A percentile compares a stretch with the other conserved stretches of the same genome.
Evolutionary conservation across 2,329 filamentous ascomycete species (phyloP).

Genomic region (Cladosporium sp.): DNA sequence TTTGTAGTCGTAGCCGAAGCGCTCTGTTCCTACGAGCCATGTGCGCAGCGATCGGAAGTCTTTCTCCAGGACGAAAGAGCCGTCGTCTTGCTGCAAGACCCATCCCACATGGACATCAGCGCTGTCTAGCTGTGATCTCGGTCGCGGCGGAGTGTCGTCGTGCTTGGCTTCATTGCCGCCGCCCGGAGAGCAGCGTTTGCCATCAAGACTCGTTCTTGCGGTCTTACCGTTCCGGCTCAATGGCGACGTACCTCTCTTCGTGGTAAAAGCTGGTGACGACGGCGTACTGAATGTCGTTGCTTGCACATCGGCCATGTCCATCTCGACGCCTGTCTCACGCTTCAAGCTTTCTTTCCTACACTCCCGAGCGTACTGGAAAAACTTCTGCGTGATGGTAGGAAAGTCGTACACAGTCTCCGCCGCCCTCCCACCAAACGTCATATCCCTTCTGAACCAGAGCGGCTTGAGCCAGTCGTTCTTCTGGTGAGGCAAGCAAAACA

Average conservation of each 20-base stretch:
- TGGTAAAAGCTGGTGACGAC: neutral
- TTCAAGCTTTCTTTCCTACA: neutral
- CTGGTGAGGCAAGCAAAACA: neutral
- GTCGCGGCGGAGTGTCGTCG: neutral
- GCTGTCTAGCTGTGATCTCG: neutral
- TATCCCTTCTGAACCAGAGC: neutral
- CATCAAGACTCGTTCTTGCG: neutral
- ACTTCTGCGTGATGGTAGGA: neutral
- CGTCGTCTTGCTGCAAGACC: neutral
- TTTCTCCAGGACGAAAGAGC: neutral
- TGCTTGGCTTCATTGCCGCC: neutral
- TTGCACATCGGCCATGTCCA: neutral
- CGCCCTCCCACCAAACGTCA: neutral
- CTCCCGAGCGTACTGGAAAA: neutral
- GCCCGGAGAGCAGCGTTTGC: neutral
- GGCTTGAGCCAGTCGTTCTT: neutral
- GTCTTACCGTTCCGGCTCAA: neutral
- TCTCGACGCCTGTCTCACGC: neutral
- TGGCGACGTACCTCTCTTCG: neutral
- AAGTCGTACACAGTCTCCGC: neutral
- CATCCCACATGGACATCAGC: neutral
- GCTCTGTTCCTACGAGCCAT: neutral
- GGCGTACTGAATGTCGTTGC: neutral
- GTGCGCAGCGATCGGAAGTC: slow-evolving; percentile 3
- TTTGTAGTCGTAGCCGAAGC: neutral